These are phyloP conservation scores for Solanum hybrid DNA, from an alignment of 305 asterid genomes.

Conservation along the genomic window DNA sequence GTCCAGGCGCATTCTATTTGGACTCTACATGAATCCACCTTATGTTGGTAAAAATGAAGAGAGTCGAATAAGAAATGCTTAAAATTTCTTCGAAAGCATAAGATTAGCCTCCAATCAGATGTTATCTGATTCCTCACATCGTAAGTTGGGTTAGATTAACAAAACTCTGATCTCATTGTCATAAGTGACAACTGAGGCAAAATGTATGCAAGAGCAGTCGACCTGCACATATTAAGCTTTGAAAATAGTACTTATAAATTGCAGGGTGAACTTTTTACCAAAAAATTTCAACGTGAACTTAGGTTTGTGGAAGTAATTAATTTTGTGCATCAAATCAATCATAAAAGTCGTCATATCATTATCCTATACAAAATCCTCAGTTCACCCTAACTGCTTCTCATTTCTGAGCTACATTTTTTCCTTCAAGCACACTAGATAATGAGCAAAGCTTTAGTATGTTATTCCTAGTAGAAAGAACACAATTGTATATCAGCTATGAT, in stretches of 20 bases:
- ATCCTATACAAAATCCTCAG: not conserved
- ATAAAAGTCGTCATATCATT: not conserved
- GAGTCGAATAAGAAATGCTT: not conserved
- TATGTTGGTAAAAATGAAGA: not conserved
- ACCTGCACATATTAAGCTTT: not conserved
- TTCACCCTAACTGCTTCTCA: not conserved
- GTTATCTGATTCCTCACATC: not conserved
- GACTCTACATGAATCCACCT: not conserved
- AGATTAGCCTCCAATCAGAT: not conserved
- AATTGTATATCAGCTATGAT: not conserved
- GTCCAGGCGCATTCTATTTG: not conserved
- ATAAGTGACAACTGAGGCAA: not conserved
- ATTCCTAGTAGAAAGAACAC: not conserved
- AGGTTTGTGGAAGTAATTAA: not conserved
- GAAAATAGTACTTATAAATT: not conserved
- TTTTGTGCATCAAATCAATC: not conserved
- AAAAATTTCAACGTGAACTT: not conserved
- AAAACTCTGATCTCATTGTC: not conserved
- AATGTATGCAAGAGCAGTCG: not conserved
- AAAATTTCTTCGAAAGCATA: not conserved
- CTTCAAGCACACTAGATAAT: not conserved
- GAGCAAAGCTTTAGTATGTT: not conserved
- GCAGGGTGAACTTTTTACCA: not conserved
- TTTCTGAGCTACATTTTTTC: not conserved
- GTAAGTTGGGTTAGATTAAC: not conserved